A percentile compares a stretch with the other conserved stretches of the same genome.
These are phyloP conservation scores for Globisporangium cystogenes DNA, from an alignment of 352 stramenopile genomes.

Conservation along the genomic window DNA sequence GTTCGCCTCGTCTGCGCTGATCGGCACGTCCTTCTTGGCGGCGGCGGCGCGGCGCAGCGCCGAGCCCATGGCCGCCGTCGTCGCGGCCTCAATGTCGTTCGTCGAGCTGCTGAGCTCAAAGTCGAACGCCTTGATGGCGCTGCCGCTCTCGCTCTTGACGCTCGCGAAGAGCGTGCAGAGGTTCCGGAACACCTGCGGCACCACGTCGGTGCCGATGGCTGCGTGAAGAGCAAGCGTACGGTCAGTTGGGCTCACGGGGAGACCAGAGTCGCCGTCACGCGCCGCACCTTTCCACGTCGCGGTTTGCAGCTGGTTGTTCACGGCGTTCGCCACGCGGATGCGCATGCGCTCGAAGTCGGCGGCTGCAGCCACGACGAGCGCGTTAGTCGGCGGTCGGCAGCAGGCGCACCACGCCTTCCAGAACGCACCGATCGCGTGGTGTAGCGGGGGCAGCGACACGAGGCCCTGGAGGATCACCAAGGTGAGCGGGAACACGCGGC, in stretches of 20 bases:
- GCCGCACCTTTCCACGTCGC: constrained; percentile 43
- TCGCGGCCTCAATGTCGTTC: constrained; percentile 63
- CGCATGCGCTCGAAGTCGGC: constrained; percentile 78
- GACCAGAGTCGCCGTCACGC: too few species aligned
- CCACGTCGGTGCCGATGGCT: constrained; percentile 40
- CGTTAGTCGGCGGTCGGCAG: too few species aligned
- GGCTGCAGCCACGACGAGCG: constrained; percentile 17
- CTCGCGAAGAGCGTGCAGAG: constrained; percentile 73
- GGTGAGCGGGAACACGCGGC: constrained; percentile 44
- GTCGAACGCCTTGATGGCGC: constrained; percentile 23
- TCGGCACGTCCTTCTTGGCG: constrained; percentile 45
- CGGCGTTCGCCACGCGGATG: constrained; percentile 69
- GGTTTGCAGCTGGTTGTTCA: constrained; percentile 78
- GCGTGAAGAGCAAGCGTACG: not conserved
- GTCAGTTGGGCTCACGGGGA: too few species aligned
- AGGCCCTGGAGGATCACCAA: constrained; percentile 72
- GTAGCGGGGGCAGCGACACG: constrained; percentile 59
- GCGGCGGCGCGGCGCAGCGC: constrained; percentile 51
- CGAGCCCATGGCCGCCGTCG: constrained; percentile 70
- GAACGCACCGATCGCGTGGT: constrained; percentile 38
- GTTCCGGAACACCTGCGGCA: constrained; percentile 75
- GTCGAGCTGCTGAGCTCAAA: constrained; percentile 30
- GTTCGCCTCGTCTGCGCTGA: constrained; percentile 55
- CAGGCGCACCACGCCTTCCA: too few species aligned
- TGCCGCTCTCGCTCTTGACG: constrained; percentile 33